Base-by-base conservation (phyloP, 768 basidiomycete genomes). In the Punctularia strigosozonata region DNA sequence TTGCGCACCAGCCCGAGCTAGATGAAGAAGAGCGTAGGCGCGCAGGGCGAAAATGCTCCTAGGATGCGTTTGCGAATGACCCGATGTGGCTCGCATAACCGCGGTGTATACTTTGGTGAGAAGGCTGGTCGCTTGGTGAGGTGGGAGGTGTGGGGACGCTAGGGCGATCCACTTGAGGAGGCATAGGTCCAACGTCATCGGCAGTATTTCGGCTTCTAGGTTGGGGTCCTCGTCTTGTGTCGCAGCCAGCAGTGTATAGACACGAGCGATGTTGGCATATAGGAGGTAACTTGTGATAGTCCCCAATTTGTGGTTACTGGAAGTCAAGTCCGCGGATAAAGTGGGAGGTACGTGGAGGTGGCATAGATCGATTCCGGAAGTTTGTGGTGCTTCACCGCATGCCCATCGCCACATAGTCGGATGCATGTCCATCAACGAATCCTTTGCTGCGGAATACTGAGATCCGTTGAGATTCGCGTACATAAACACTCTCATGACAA, bases 251-350 rank as follows among this genome's bases (percentile, higher is more conserved):
- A 41, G 40, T 32, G 14, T 45, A 32, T 60, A 59, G 13, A 62
- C 45, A n/a, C 64, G 46, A 12, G 66, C 59, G 12, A 57, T 63
- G 23, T 83, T 56, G 4, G 73, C 55, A 44, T 83, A 68, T 5
- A 69, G 51, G 25, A 82, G 63, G 56, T 77, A 79, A 13, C 73
- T 75, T 12, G 73, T 73, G 12, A 75, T 60, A 43, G 85, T 61
- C 22, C 63, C 73, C 30, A 77, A 59, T 39, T 75, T 33, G 20
- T 48, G 48, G 2, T 56, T 44, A 36, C 63, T 51, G 19, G 46
- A 41, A 8, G 40, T 15, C 8, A 57, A 55, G 10, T 53, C 39
- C 42, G 63, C 51, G 17, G 47, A 34, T 22, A 57, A 40, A 2
- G 71, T 62, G 5, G 62, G 48, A 4, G 73, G 73, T 17, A 65